Evolutionary conservation across 768 basidiomycete genomes (phyloP), one percentile per base, ranked within the genome.

Genomic region (Termitomyces sp.): DNA sequence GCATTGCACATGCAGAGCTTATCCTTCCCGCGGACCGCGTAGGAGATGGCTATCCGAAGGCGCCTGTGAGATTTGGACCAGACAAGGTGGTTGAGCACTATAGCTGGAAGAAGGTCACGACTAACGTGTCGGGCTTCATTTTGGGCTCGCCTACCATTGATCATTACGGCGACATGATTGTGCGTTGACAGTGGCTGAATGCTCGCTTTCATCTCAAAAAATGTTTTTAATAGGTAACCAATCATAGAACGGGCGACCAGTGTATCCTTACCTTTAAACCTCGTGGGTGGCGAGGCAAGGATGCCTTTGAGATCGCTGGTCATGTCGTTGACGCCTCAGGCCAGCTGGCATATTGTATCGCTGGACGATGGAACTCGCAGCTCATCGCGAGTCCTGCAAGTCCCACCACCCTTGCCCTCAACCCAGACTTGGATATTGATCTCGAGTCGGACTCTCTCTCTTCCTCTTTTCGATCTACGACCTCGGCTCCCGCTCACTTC

Each of bases 251-350:
- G 0, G 82, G 85, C 8, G 94, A 98, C 63, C 83, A 80, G 49
- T 97, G 94, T 63, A 77, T 90, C 0, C 75, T 98, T 24, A 95
- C 93, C 3, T 98, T 98, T 79, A 98, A 98, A 72, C 95, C 95
- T 3, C 83, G 94, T 57, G 93, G 94, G 3, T 98, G 95, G 95
- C 78, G 93, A 54, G 93, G 91, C 9, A 90, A 84, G 64, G 90
- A 96, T 60, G 93, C 94, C 0, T 94, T 81, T 65, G 96, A 98
- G 71, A 94, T 98, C 68, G 89, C 88, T 2, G 96, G 95, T 1
- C 80, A 83, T 42, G 94, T 98, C 22, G 72, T 81, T 58, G 87
- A 92, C 66, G 69, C 81, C 1, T 63, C 73, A 0, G 93, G 90
- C 10, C 74, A 80, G 22, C 75, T 86, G 32, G 84, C 80, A 0